Percentiles rank a stretch among this genome's conserved stretches.
These are phyloP conservation scores for Gossypium gossypioides DNA, from an alignment of 441 rosid species.

Conservation along the genomic window DNA sequence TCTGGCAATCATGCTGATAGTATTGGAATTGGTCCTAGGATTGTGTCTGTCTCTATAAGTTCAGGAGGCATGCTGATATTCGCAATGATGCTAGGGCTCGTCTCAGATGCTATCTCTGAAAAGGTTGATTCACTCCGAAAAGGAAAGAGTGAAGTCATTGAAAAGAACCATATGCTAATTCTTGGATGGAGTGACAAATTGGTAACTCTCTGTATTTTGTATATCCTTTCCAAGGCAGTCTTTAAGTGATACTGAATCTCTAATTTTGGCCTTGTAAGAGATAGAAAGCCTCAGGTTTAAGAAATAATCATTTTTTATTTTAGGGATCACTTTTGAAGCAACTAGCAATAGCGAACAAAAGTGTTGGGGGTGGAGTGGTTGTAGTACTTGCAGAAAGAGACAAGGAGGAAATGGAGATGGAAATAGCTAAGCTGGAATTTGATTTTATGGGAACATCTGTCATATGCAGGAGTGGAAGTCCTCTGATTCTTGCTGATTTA, in stretches of 20 bases:
- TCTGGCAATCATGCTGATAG: conserved; percentile 86
- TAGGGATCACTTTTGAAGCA: conserved; percentile 94
- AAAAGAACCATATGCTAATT: conserved; percentile 70
- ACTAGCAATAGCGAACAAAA: conserved; percentile 85
- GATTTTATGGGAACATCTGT: conserved; percentile 89
- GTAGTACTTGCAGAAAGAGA: conserved; percentile 82
- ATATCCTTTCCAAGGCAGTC: neutral
- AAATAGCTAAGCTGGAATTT: conserved; percentile 78
- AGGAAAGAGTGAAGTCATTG: conserved; percentile 92
- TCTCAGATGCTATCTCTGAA: conserved; percentile 89
- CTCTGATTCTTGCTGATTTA: conserved; percentile 79
- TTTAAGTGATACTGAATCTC: neutral
- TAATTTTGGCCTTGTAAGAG: neutral
- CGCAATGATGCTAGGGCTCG: conserved; percentile 96
- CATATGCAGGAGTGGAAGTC: conserved; percentile 89
- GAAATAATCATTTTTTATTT: conserved; percentile 16
- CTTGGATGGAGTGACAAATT: conserved; percentile 96
- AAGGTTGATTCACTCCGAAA: conserved; percentile 82
- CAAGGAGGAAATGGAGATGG: conserved; percentile 92
- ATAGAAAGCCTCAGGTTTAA: neutral
- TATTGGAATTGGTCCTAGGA: conserved; percentile 65
- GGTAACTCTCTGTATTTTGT: conserved; percentile 32
- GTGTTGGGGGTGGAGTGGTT: conserved; percentile 77
- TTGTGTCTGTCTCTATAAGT: conserved; percentile 79
- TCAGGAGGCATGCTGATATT: conserved; percentile 90